These are phyloP conservation scores for Parafenestella ontariensis DNA, from an alignment of 2,329 filamentous ascomycete species.

Conservation along the genomic window DNA sequence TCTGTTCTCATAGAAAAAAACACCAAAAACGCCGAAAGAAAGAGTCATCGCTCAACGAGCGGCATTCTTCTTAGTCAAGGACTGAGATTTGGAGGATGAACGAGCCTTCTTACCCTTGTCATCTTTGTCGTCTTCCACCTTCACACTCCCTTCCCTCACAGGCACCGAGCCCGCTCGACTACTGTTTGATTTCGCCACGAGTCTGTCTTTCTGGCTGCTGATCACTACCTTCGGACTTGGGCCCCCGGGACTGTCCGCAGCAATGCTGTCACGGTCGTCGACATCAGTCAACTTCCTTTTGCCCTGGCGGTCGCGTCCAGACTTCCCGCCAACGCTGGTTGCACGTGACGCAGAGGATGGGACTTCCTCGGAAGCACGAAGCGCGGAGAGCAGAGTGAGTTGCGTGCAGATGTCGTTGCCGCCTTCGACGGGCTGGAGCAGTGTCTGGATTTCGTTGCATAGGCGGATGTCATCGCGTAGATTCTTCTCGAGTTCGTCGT, in stretches of 20 bases:
- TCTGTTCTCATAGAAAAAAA: conserved; percentile 20
- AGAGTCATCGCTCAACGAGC: conserved; percentile 20
- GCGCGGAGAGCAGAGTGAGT: conserved; percentile 56
- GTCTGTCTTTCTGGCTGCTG: conserved; percentile 38
- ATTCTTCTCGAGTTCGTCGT: conserved; percentile 54
- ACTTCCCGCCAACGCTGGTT: conserved; percentile 44
- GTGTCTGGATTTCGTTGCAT: conserved; percentile 53
- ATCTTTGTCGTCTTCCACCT: conserved; percentile 57
- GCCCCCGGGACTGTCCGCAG: conserved; percentile 46
- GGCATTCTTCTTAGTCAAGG: conserved; percentile 18
- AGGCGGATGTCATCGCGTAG: conserved; percentile 59
- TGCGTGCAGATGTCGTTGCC: conserved; percentile 52
- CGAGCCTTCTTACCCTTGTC: conserved; percentile 53
- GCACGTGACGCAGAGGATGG: conserved; percentile 44
- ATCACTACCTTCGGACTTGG: conserved; percentile 46
- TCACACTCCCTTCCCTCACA: conserved; percentile 58
- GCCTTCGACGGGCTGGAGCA: conserved; percentile 52
- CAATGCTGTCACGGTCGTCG: conserved; percentile 49
- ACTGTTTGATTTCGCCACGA: conserved; percentile 51
- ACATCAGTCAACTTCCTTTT: conserved; percentile 48
- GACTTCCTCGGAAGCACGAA: conserved; percentile 56
- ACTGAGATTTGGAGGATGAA: conserved; percentile 32
- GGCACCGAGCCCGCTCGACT: conserved; percentile 54
- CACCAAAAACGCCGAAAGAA: conserved; percentile 16
- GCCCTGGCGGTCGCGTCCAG: conserved; percentile 45